Evolutionary conservation across 257 asterid species (phyloP), one percentile per base, ranked within the genome.

Genomic region (Thymus mandschuricus): DNA sequence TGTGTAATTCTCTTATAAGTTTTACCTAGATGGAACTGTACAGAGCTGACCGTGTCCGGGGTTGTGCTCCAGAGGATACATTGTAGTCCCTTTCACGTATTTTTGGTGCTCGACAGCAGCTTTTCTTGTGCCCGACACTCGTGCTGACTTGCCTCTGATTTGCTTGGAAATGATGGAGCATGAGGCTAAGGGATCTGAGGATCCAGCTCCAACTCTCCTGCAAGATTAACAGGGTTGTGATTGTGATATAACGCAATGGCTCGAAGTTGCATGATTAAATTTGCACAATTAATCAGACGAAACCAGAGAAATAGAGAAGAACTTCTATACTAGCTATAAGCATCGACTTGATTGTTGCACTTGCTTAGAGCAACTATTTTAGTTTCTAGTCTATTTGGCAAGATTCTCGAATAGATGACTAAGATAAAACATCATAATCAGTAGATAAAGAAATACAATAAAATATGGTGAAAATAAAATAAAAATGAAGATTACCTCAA

Each of bases 191-290:
- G 95, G 96, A 80, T 90, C 84, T 5, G 68, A 60, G 40, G 90
- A 88, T 79, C 96, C 96, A 44, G 94, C 97, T 69, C 98, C 94
- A 7, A 81, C 83, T 78, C 92, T 84, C 88, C 98, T 92, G 69
- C 11, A 10, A 69, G 21, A 51, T 43, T 35, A 11, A 54, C 10
- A 68, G 8, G 49, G 54, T 62, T 44, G 45, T 4, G 10, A 35
- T 4, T 44, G 45, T 4, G 10, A 35, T 4, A 64, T 9, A 66
- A 27, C 38, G 58, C 11, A 46, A 48, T 0, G 4, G 35, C 51
- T 6, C 15, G 52, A 54, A 59, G 33, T 51, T 34, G 54, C 21
- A 52, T 34, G 45, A 55, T 43, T 58, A 8, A 41, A 27, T 13
- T 46, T 13, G 5, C 1, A 13, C 7, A 34, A 13, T 29, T 50